Evolutionary conservation across 805 yeast genomes (phyloP), one percentile per base, ranked within the genome.

Genomic region (Metschnikowia rubicola): DNA sequence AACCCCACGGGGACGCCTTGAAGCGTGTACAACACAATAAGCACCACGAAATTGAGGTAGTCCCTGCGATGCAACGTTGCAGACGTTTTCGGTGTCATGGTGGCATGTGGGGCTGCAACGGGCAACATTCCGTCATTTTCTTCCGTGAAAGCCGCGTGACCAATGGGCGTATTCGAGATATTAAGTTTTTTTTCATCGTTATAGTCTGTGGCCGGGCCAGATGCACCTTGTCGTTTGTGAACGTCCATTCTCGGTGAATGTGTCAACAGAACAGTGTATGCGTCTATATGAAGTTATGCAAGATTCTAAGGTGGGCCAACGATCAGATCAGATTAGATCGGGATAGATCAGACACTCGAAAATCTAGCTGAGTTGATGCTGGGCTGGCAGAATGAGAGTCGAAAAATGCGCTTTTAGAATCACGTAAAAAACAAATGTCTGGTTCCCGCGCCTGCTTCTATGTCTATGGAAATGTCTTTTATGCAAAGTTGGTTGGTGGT

Each of bases 1-100:
- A 94, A 68, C 0, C 99, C 99, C 11, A 91, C 95, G 0, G 99
- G 99, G 6, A 94, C 82, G n/a, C 99, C 99, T 64, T 94, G 99
- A 7, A 91, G 75, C 41, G 90, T 70, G 62, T 94, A 94, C 31
- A 94, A 69, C 6, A 87, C 59, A 6, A 89, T 83, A 47, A 92
- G 70, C 7, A 92, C 73, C 36, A 76, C 67, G 62, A 92, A 94
- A 33, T 50, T 50, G 39, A 48, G 29, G 39, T 48, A 48, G 38
- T 56, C 59, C 38, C 48, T 54, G 12, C 39, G 52, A 29, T 35
- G 41, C 33, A 50, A 35, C 11, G 48, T 37, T 5, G 35, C 41
- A 7, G 10, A 11, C 13, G 15, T 32, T 7, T 38, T 30, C 28
- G 38, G 37, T 8, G 32, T n/a, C 17, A n/a, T 10, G 19, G 30